Base-by-base conservation (phyloP, 176 grass and related monocot genomes). In the Lolium rigidum region DNA sequence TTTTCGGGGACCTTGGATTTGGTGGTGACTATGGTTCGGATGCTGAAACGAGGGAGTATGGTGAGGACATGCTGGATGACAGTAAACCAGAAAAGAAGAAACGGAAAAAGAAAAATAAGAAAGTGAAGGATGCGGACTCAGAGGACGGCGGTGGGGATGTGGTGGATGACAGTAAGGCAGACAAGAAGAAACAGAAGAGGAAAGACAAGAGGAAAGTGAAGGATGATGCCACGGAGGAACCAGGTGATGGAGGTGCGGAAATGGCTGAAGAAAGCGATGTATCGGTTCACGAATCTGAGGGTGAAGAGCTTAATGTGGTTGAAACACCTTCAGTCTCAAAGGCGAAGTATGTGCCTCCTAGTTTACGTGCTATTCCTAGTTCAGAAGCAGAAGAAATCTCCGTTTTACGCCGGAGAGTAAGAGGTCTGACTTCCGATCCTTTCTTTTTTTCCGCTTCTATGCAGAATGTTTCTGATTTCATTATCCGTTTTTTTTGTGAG, bases 311-410 rank as follows among this genome's bases (percentile, higher is more conserved):
- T 85, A 39, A 80, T 72, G 26, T 65, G 51, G 46, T 66, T 72
- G 73, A 92, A 79, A 69, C 84, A 73, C 83, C 86, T 37, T 62
- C 8, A 9, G 82, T 24, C 16, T 50, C 84, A 78, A 92, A 81
- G 81, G 79, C 37, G 6, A 96, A 88, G 76, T 98, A 98, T 94
- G 82, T 98, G 52, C 81, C 92, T 44, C 97, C 88, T 1, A 87
- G 85, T 80, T 41, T 94, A 56, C 86, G 88, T 43, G 76, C 90
- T 70, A 13, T 52, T 78, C 64, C 86, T 41, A 90, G 70, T 83
- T 83, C 78, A 50, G 94, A 98, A 88, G 94, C 94, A 71, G 93
- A 92, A 86, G 94, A 96, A 87, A 71, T 92, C 15, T 37, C 92
- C 68, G 85, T 88, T 38, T 82, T 90, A 37, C 84, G 88, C 50